Evolutionary conservation across 257 asterid genomes (phyloP).

Genomic region (Solanum ahanhuiri): DNA sequence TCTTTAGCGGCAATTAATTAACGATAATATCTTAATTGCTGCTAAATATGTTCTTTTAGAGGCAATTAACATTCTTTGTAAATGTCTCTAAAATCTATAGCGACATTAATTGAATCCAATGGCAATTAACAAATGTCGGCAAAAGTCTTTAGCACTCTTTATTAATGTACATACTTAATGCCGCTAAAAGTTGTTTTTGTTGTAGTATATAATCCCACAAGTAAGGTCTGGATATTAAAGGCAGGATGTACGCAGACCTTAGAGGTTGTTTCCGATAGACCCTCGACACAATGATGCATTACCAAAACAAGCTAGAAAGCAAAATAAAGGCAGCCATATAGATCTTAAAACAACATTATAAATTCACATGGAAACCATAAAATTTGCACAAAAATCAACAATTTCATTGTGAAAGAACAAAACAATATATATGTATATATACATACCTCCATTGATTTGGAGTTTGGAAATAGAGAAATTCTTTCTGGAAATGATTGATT

Average conservation of each 20-base stretch:
- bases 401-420: neutral
- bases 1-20: no score
- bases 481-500: neutral
- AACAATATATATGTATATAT: no score
- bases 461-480: neutral
- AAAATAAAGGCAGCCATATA: neutral
- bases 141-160: no score
- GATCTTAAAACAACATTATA: neutral
- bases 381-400: neutral
- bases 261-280: neutral
- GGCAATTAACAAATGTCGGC: no score
- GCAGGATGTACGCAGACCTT: neutral
- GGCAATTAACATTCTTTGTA: no score
- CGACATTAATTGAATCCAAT: no score
- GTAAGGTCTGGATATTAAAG: neutral
- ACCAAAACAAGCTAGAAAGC: neutral
- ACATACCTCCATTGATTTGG: neutral
- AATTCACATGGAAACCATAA: neutral
- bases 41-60: no score
- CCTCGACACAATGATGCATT: neutral
- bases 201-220: neutral
- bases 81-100: no score
- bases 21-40: no score
- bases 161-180: no score
- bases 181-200: no score